phyloP scores from a whole-genome alignment of 768 basidiomycete species.

The Suillus placidus region DNA sequence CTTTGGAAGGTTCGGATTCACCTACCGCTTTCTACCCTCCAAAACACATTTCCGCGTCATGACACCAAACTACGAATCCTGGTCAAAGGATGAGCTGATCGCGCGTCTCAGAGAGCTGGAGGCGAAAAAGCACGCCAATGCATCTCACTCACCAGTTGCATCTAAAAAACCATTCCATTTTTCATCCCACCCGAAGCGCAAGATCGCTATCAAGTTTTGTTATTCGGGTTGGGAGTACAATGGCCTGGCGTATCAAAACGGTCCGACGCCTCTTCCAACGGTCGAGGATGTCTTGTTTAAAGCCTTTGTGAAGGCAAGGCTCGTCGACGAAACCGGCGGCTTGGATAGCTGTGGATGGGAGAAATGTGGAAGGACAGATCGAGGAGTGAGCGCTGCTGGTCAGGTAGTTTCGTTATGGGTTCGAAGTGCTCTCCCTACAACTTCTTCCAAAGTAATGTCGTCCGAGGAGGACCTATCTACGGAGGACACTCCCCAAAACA shows the following conservation, averaged over 20 bases:
- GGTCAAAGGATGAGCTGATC: conserved; percentile 73
- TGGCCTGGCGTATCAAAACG: conserved; percentile 82
- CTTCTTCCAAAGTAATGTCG: background rate
- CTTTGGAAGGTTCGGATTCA: conserved; percentile 34
- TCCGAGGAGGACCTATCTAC: background rate
- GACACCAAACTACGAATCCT: conserved; percentile 51
- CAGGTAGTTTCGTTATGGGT: conserved; percentile 95
- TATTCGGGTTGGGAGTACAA: conserved; percentile 93
- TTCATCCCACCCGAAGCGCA: conserved; percentile 71
- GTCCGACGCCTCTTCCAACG: conserved; percentile 75
- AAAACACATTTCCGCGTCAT: conserved; percentile 33
- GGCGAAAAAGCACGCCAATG: conserved; percentile 23
- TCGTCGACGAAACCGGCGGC: conserved; percentile 75
- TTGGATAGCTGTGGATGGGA: conserved; percentile 89
- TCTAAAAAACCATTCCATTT: conserved; percentile 60
- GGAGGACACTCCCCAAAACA: background rate
- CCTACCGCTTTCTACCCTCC: conserved; percentile 34
- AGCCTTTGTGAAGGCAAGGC: conserved; percentile 72
- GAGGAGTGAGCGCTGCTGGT: conserved; percentile 92
- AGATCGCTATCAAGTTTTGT: conserved; percentile 91
- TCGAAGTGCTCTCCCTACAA: conserved; percentile 59
- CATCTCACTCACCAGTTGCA: conserved; percentile 21
- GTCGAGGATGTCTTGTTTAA: conserved; percentile 89
- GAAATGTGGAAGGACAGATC: conserved; percentile 91
- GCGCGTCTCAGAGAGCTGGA: conserved; percentile 64